phyloP scores from a whole-genome alignment of 2,329 filamentous ascomycete species.

The Pseudogymnoascus sp. region DNA sequence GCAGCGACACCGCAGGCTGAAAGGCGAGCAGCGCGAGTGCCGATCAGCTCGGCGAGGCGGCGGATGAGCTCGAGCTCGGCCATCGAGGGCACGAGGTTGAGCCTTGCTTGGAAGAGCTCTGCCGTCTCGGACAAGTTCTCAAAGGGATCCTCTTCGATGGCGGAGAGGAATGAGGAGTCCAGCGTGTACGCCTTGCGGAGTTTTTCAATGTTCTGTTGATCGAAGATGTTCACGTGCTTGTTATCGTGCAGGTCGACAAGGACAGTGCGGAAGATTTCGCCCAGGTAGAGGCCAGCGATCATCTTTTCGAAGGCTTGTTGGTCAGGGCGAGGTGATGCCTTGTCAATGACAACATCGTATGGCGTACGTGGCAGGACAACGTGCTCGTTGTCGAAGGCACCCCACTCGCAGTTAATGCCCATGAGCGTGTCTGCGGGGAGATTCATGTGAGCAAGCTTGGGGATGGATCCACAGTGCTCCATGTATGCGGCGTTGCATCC shows the following conservation, averaged over 20 bases:
- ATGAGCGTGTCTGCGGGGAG: constrained; percentile 76
- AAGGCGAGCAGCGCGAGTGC: constrained; percentile 84
- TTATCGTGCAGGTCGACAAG: constrained; percentile 79
- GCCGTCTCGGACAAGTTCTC: constrained; percentile 88
- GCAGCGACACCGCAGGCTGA: constrained; percentile 92
- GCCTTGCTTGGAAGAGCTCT: constrained; percentile 70
- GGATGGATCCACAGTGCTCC: constrained; percentile 83
- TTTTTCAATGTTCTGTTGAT: constrained; percentile 68
- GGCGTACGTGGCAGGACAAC: constrained; percentile 75
- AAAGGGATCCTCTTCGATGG: constrained; percentile 91
- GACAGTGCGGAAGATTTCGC: constrained; percentile 86
- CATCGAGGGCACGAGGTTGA: constrained; percentile 61
- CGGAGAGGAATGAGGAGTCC: constrained; percentile 86
- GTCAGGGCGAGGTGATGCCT: constrained; percentile 82
- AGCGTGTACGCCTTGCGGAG: constrained; percentile 82
- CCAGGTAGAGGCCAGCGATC: constrained; percentile 89
- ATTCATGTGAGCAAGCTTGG: constrained; percentile 88
- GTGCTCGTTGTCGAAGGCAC: constrained; percentile 92
- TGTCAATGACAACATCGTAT: constrained; percentile 82
- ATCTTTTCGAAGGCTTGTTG: constrained; percentile 98
- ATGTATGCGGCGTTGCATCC: constrained; percentile 98
- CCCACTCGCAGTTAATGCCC: constrained; percentile 97
- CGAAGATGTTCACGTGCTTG: constrained; percentile 67
- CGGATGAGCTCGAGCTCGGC: constrained; percentile 85
- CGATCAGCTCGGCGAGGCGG: constrained; percentile 85